Evolutionary conservation across 306 rosid genomes (phyloP), one percentile per base, ranked within the genome.

Genomic region (Canavalia gladiata): DNA sequence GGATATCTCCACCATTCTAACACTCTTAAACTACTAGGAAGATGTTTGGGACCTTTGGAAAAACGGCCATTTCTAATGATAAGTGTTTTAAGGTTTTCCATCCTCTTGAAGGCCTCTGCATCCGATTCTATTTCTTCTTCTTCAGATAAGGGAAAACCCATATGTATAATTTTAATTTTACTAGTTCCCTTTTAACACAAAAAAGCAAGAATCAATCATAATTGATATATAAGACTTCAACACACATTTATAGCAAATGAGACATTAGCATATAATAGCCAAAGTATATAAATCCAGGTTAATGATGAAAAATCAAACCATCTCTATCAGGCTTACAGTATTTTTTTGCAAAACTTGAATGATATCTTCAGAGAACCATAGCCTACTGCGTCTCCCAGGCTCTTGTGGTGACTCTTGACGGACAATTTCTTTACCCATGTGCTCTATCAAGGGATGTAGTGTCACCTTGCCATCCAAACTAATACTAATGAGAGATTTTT

Each of bases 1-100:
- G 81, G 81, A 34, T 77, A 64, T 37, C 5, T 7, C 64, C 2
- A 25, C 74, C 81, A 77, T 62, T 77, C 73, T 30, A 77, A 29
- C 4, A 77, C 83, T 59, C 47, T 79, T 70, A 79, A 70, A 70
- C 72, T 79, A 5, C 47, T 18, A 46, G 83, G 83, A 79, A 79
- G 83, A 70, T 79, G 13, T 4, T 72, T 35, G 2, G 78, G 77
- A 79, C 72, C 78, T 46, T 47, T 5, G 3, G 54, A 77, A 51
- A 83, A 37, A 2, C 4, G 41, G 4, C 41, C 41, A 37, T 37
- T 37, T 37, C 41, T 37, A 37, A 37, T 37, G 4, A 37, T 37
- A 37, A 37, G 41, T 37, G 41, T 72, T 37, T 37, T 37, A 4
- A 37, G 41, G 41, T 37, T 70, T 28, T 5, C 5, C 83, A 83